These are phyloP conservation scores for Carex arenaria DNA, from an alignment of 202 grass and related monocot genomes.

Conservation along the genomic window DNA sequence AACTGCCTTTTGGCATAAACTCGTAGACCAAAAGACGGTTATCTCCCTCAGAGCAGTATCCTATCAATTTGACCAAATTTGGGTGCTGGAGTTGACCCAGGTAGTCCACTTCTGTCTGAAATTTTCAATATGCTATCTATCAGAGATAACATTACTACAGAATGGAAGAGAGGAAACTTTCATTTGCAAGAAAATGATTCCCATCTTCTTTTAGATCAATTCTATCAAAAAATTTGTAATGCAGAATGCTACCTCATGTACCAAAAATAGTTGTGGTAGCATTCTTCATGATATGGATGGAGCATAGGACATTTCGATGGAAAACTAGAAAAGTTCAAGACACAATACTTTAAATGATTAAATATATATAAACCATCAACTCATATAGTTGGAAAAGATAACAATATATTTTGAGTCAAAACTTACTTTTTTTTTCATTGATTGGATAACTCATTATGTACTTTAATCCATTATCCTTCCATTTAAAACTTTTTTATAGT, in stretches of 20 bases:
- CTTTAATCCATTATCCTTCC: neutral
- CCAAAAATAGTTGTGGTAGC: neutral
- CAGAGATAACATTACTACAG: conserved; percentile 10
- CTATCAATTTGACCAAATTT: conserved; percentile 92
- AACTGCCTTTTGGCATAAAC: conserved; percentile 88
- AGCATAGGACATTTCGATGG: neutral
- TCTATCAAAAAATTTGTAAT: neutral
- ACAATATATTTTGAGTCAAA: neutral
- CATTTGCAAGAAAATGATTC: neutral
- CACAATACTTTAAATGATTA: neutral
- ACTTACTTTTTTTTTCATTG: neutral
- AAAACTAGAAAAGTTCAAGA: neutral
- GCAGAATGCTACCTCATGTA: neutral
- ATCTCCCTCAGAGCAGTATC: conserved; percentile 80
- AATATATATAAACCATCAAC: neutral
- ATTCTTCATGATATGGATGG: neutral
- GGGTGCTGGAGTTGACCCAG: conserved; percentile 85
- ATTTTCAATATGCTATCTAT: conserved; percentile 9
- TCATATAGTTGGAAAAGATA: neutral
- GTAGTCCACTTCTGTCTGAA: conserved; percentile 92
- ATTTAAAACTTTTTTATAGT: neutral
- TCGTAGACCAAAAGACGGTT: conserved; percentile 90
- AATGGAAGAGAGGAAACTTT: conserved; percentile 24
- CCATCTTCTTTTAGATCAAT: neutral
- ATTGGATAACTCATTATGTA: neutral